Evolutionary conservation across 2,329 filamentous ascomycete species (phyloP).

Genomic region (Orbilia blumenaviensis): DNA sequence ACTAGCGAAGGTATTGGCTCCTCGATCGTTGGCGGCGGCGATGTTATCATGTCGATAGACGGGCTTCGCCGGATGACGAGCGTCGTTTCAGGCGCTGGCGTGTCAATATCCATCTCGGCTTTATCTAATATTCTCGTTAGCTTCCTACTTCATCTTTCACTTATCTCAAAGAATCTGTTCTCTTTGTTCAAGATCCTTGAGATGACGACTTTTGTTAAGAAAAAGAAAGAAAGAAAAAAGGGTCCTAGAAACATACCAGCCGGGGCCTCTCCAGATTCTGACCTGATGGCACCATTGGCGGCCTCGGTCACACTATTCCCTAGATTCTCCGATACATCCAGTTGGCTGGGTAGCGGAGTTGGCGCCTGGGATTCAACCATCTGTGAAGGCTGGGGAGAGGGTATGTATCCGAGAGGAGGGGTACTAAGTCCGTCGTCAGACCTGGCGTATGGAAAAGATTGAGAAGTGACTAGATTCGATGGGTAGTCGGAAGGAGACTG

Average conservation of each 20-base stretch:
- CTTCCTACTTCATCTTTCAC: neutral
- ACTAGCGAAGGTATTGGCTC: constrained; percentile 4
- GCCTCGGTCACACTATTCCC: neutral
- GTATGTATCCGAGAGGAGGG: constrained; percentile 28
- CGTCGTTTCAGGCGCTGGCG: constrained; percentile 6
- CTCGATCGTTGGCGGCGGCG: constrained; percentile 31
- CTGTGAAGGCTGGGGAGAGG: constrained; percentile 50
- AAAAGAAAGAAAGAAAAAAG: neutral
- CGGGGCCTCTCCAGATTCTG: constrained; percentile 1
- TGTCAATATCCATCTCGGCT: constrained; percentile 45
- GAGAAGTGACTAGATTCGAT: constrained; percentile 6
- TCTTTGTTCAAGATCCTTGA: too few relatives aligned
- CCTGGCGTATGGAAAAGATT: constrained; percentile 38
- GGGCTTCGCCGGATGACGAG: constrained; percentile 32
- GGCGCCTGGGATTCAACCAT: constrained; percentile 51
- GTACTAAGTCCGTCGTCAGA: constrained; percentile 50
- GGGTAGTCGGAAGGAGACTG: neutral
- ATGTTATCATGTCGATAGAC: constrained; percentile 50
- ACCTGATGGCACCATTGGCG: neutral
- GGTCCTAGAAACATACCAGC: constrained; percentile 15
- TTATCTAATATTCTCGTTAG: constrained; percentile 13
- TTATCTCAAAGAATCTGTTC: too few relatives aligned
- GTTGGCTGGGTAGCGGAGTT: constrained; percentile 44
- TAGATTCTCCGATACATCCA: constrained; percentile 27
- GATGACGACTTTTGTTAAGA: too few relatives aligned